Evolutionary conservation across 768 basidiomycete genomes (phyloP).

Genomic region (Inosperma sp.): DNA sequence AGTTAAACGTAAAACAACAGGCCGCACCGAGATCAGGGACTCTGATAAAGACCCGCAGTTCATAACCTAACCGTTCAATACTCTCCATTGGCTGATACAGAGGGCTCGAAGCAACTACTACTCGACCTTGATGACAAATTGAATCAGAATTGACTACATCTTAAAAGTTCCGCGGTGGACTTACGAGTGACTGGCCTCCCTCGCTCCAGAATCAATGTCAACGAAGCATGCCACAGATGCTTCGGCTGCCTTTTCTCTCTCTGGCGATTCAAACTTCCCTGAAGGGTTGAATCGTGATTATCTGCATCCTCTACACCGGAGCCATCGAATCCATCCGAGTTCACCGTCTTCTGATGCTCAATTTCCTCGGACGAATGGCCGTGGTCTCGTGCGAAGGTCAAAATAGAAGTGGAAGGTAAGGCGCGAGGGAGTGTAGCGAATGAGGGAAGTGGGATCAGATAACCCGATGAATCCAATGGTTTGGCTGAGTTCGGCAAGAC

Average conservation of each 20-base stretch:
- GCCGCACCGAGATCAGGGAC: constrained; percentile 57
- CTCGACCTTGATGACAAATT: constrained; percentile 38
- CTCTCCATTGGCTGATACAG: constrained; percentile 77
- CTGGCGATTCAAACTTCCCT: constrained; percentile 14
- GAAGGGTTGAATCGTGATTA: constrained; percentile 11
- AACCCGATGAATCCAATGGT: constrained; percentile 8
- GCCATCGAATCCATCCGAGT: constrained; percentile 14
- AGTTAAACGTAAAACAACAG: neutral
- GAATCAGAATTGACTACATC: neutral
- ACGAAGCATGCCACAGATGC: constrained; percentile 71
- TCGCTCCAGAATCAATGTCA: constrained; percentile 75
- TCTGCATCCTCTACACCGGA: constrained; percentile 11
- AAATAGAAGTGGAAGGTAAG: constrained; percentile 21
- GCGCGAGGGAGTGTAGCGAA: constrained; percentile 36
- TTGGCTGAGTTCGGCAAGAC: constrained; percentile 10
- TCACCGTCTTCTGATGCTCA: constrained; percentile 11
- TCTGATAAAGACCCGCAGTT: constrained; percentile 62
- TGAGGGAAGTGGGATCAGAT: constrained; percentile 36
- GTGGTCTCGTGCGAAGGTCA: constrained; percentile 10
- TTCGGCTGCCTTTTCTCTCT: constrained; percentile 20
- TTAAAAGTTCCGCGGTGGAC: constrained; percentile 13
- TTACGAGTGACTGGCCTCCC: constrained; percentile 66
- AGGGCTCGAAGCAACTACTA: constrained; percentile 77
- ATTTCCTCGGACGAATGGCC: constrained; percentile 22
- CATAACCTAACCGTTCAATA: constrained; percentile 70